Base-by-base conservation (phyloP, 1,284 basidiomycete species). In the Apiotrichum sp. region DNA sequence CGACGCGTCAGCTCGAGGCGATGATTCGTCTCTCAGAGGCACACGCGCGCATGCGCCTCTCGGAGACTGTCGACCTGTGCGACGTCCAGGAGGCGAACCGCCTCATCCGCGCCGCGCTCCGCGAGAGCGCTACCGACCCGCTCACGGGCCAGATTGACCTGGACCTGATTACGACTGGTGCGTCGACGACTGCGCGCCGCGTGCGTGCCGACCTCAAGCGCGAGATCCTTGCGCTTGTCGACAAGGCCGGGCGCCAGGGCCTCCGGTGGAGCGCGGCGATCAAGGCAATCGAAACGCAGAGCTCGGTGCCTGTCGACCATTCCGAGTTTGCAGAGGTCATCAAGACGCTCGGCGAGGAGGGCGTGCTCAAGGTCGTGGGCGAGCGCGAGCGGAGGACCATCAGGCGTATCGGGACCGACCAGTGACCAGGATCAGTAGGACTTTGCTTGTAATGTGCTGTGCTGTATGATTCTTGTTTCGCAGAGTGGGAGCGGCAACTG, bases 21-120 rank as follows among this genome's bases (percentile, higher is more conserved):
- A 92, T 98, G 86, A 98, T 98, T 70, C 89, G 96, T n/a, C 82
- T 98, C 33, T 87, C 88, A 0, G 96, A 98, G 77, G 95, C 88
- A 0, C 95, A 98, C 71, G 93, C 95, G 0, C 83, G 93, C 29
- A 97, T 98, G 93, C 84, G 93, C 1, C 87, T 96, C 74, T 88
- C 87, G 22, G 80, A 85, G 35, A 82, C 83, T 50, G 95, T 98
- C 50, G 88, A 93, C 65, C 79, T 90, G 43, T 78, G 80, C 53
- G 96, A 98, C 70, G 96, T 98, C 29, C 80, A 83, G 61, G 96
- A 98, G 77, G 93, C 95, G 2, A 85, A 83, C 65, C 82, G 95
- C 11, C 82, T 98, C 62, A 98, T 98, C 85, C 85, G 89, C 52
- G 89, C 96, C 72, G 96, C 95, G 10, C 88, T 98, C 74, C 86